These are phyloP conservation scores for Boletus pseudopeckii DNA, from an alignment of 768 basidiomycete species.

Conservation along the genomic window DNA sequence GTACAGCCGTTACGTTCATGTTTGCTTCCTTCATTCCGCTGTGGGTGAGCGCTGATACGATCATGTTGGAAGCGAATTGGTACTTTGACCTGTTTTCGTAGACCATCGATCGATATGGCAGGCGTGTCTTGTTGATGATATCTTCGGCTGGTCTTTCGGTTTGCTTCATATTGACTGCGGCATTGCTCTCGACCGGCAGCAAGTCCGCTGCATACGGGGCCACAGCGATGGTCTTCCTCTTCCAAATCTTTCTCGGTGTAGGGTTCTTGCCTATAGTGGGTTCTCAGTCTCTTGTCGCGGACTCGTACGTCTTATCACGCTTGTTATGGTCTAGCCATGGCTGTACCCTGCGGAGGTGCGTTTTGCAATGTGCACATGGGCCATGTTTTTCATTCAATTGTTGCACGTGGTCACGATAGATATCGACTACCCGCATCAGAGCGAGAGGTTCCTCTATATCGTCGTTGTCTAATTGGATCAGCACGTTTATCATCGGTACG, in stretches of 20 bases:
- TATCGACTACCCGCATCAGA: not conserved
- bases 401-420: not conserved
- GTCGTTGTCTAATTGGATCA: not conserved
- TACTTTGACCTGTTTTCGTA: not conserved
- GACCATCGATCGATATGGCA: not conserved
- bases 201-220: not conserved
- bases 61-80: not conserved
- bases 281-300: not conserved
- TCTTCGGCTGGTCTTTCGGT: not conserved
- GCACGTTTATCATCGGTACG: not conserved
- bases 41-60: not conserved
- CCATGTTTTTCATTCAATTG: not conserved
- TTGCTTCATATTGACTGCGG: not conserved
- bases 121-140: not conserved
- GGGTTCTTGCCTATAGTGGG: not conserved
- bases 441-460: not conserved
- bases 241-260: not conserved
- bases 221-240: not conserved
- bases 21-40: constrained; percentile 1
- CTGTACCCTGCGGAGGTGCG: not conserved
- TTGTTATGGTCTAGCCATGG: not conserved
- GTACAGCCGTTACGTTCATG: not conserved
- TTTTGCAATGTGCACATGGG: not conserved
- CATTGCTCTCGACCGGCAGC: not conserved
- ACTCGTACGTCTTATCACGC: not conserved